These are phyloP conservation scores for Venturia oleaginea DNA, from an alignment of 2,329 filamentous ascomycete genomes.

Conservation along the genomic window DNA sequence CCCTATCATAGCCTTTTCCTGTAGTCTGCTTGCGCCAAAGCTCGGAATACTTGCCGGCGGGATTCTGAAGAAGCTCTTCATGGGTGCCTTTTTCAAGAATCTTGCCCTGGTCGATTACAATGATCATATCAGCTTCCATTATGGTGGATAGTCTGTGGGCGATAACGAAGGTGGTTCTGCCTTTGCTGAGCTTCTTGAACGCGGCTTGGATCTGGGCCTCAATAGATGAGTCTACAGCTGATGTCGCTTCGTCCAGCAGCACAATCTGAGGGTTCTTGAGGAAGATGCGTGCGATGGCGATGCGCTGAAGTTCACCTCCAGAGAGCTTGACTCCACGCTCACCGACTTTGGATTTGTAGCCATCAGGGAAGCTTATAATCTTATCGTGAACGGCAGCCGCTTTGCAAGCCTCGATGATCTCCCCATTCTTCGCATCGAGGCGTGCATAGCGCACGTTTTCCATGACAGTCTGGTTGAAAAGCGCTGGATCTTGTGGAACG, in stretches of 20 bases:
- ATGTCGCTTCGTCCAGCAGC: constrained; percentile 80
- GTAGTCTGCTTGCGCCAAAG: constrained; percentile 75
- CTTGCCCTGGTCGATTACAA: constrained; percentile 67
- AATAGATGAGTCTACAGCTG: constrained; percentile 69
- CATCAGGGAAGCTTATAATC: constrained; percentile 47
- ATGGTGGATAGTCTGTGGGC: constrained; percentile 79
- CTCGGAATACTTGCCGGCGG: constrained; percentile 67
- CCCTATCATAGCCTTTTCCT: constrained; percentile 1
- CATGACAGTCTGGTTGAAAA: constrained; percentile 57
- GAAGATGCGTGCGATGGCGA: constrained; percentile 63
- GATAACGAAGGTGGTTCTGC: constrained; percentile 58
- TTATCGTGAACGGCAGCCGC: constrained; percentile 57
- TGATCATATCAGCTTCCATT: constrained; percentile 75
- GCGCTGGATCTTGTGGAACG: constrained; percentile 54
- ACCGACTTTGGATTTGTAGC: constrained; percentile 31
- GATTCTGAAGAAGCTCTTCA: constrained; percentile 59
- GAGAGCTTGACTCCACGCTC: constrained; percentile 42
- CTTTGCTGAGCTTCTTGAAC: constrained; percentile 48
- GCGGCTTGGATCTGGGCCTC: constrained; percentile 59
- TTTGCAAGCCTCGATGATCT: constrained; percentile 52
- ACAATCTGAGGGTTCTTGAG: constrained; percentile 75
- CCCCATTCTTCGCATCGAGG: constrained; percentile 50
- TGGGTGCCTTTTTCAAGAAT: constrained; percentile 74
- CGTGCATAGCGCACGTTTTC: constrained; percentile 57
- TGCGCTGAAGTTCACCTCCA: constrained; percentile 56